Percentiles rank a stretch among this genome's conserved stretches.
Conservation (phyloP, 2,329 filamentous ascomycete species). For the Gaeumannomyces tritici region DNA sequence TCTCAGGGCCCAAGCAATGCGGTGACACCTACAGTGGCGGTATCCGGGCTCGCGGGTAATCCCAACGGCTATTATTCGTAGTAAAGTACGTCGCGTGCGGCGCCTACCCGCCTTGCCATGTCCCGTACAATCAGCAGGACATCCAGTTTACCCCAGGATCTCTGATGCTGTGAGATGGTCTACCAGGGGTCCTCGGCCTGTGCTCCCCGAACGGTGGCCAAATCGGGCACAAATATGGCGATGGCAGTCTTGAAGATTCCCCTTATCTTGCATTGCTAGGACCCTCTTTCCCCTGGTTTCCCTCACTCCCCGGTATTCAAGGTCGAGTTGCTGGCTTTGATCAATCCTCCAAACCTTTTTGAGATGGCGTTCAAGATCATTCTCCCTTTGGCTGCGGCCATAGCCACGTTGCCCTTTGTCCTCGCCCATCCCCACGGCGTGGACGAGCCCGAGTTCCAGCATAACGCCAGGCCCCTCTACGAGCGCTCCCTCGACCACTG, state of each 20-base stretch:
- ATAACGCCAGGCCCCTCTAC: constrained; percentile 14
- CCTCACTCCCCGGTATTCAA: no score
- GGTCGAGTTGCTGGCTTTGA: no score
- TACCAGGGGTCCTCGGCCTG: background rate
- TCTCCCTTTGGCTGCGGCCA: constrained; percentile 8
- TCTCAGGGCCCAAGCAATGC: no score
- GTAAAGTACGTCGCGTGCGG: background rate
- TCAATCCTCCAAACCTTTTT: background rate
- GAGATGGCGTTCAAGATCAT: constrained; percentile 15
- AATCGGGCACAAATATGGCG: no score
- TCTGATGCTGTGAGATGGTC: background rate
- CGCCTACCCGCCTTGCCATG: background rate
- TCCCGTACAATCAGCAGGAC: background rate
- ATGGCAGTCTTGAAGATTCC: background rate
- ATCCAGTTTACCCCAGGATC: no score
- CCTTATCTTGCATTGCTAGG: background rate
- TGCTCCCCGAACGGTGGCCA: background rate
- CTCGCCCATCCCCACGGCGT: constrained; percentile 18
- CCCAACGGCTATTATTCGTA: background rate
- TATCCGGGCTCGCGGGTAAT: background rate
- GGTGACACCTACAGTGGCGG: no score
- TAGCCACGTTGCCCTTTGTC: constrained; percentile 12
- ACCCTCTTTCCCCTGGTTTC: background rate
- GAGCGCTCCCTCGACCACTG: constrained; percentile 19
- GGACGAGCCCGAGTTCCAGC: constrained; percentile 11